phyloP scores from a whole-genome alignment of 768 basidiomycete genomes.

The Boletales sp. region DNA sequence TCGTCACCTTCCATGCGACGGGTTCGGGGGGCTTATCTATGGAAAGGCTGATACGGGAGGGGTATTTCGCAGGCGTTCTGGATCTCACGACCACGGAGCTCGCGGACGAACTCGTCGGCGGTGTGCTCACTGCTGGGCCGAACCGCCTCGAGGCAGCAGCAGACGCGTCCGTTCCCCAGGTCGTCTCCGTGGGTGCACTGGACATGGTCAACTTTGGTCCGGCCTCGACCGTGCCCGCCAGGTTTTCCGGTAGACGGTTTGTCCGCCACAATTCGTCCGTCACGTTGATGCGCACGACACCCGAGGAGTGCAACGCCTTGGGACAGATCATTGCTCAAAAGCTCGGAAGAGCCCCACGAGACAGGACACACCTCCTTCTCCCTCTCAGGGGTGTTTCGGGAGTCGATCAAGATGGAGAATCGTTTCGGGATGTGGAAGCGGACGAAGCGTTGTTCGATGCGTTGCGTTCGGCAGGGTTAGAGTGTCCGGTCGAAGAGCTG shows the following conservation, averaged over 20 bases:
- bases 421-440: too few relatives aligned
- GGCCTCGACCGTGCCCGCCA: conserved; percentile 17
- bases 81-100: too few relatives aligned
- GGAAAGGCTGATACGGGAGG: conserved; percentile 26
- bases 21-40: conserved; percentile 19
- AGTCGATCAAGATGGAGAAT: too few relatives aligned
- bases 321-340: conserved; percentile 20
- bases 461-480: too few relatives aligned
- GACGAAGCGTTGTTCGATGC: too few relatives aligned
- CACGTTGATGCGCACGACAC: conserved; percentile 30
- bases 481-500: conserved; percentile 19
- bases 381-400: too few relatives aligned
- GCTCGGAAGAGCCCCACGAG: conserved; percentile 5
- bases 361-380: too few relatives aligned
- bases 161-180: too few relatives aligned
- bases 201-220: conserved; percentile 36
- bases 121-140: too few relatives aligned
- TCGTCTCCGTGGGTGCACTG: conserved; percentile 28
- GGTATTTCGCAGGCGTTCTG: conserved; percentile 18
- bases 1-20: too few relatives aligned
- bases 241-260: conserved; percentile 16
- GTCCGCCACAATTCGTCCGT: conserved; percentile 26
- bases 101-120: too few relatives aligned
- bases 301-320: conserved; percentile 17
- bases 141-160: too few relatives aligned